These are phyloP conservation scores for Priceomyces carsonii DNA, from an alignment of 805 yeast species.

Conservation along the genomic window DNA sequence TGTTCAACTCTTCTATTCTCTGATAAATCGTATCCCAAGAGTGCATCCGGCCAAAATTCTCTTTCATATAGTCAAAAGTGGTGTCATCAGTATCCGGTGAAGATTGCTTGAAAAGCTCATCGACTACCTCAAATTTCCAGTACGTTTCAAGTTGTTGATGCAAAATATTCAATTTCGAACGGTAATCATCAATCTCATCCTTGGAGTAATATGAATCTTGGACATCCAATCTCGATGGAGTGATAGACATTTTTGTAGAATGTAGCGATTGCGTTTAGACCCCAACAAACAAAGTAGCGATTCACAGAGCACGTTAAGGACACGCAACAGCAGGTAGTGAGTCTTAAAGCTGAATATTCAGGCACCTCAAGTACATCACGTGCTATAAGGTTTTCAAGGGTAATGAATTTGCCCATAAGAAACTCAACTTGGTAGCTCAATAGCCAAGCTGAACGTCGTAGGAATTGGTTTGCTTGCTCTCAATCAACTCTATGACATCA, in stretches of 20 bases:
- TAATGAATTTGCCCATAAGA: too few species aligned
- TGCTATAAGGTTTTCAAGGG: too few species aligned
- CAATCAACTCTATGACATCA: too few species aligned
- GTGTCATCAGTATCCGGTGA: conserved; percentile 40
- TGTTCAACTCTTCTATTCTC: conserved; percentile 38
- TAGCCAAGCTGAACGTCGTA: too few species aligned
- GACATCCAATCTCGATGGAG: conserved; percentile 28
- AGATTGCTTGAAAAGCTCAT: conserved; percentile 47
- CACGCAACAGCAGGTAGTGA: too few species aligned
- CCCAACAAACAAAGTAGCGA: too few species aligned
- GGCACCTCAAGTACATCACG: too few species aligned
- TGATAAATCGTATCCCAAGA: conserved; percentile 35
- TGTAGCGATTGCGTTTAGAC: too few species aligned
- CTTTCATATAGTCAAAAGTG: conserved; percentile 41
- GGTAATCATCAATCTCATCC: conserved; percentile 19
- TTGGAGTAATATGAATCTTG: conserved; percentile 27
- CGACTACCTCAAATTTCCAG: conserved; percentile 43
- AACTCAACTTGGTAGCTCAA: too few species aligned
- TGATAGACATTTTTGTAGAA: conserved; percentile 6
- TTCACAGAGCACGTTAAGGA: too few species aligned
- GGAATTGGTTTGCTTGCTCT: too few species aligned
- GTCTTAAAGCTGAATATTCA: too few species aligned
- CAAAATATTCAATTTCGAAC: conserved; percentile 9
- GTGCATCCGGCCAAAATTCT: conserved; percentile 42
- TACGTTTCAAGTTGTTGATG: conserved; percentile 11